Conservation (phyloP, 1,284 basidiomycete genomes). For the Uromyces viciae-fabae region DNA sequence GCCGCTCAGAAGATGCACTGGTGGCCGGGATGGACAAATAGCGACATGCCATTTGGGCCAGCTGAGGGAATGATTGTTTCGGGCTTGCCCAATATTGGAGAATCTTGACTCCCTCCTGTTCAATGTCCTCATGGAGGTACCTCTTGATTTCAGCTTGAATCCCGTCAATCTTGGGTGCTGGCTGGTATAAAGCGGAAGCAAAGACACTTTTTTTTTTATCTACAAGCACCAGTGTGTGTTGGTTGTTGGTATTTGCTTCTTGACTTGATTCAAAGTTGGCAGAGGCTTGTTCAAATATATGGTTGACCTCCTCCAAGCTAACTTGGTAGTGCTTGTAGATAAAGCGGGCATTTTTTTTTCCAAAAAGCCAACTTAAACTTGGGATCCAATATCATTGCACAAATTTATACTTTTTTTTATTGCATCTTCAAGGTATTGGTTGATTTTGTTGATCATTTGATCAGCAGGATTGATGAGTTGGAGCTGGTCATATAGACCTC, state of each 20-base stretch:
- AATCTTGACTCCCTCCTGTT: background rate
- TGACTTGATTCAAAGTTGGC: background rate
- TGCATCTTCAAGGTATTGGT: too few relatives aligned
- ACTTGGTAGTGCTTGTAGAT: too few relatives aligned
- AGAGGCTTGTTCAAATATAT: background rate
- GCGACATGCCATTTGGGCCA: background rate
- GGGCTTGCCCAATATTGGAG: background rate
- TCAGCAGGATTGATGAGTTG: too few relatives aligned
- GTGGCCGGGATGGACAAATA: conserved; percentile 11
- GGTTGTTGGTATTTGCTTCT: background rate
- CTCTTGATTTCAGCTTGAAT: background rate
- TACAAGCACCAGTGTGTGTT: background rate
- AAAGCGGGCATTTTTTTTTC: too few relatives aligned
- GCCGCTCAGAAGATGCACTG: conserved; percentile 7
- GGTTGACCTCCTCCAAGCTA: too few relatives aligned
- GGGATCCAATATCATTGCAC: too few relatives aligned
- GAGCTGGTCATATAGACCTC: too few relatives aligned
- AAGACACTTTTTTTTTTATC: background rate
- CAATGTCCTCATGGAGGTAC: background rate
- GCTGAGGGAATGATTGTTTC: background rate
- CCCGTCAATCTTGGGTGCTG: background rate
- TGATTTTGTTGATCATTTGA: too few relatives aligned
- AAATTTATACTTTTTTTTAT: too few relatives aligned
- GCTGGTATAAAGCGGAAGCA: background rate
- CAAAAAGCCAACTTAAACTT: too few relatives aligned